Evolutionary conservation across 306 rosid species (phyloP).

Genomic region (Trifolium repens): DNA sequence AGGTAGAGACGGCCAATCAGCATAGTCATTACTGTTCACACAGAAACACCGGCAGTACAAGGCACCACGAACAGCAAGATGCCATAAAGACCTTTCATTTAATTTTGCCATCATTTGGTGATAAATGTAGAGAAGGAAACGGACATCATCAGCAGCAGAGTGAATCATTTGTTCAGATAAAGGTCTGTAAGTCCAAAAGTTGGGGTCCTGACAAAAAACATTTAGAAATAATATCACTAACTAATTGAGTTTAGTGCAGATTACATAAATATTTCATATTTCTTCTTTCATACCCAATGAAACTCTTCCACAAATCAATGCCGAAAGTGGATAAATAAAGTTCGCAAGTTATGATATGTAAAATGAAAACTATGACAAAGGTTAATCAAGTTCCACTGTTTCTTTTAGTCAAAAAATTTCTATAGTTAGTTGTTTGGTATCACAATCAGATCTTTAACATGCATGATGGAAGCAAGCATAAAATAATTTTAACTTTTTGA

Average conservation of each 20-base stretch:
- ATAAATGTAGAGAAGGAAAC: slow-evolving; percentile 90
- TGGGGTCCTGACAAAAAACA: slow-evolving; percentile 72
- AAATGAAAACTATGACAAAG: slow-evolving; percentile 16
- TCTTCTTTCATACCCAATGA: slow-evolving; percentile 8
- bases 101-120: slow-evolving; percentile 86
- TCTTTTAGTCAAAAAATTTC: slow-evolving; percentile 22
- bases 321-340: slow-evolving; percentile 13
- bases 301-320: slow-evolving; percentile 27
- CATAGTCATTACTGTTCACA: slow-evolving; percentile 57
- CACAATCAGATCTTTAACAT: slow-evolving; percentile 31
- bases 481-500: slow-evolving; percentile 15
- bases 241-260: slow-evolving; percentile 16
- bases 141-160: slow-evolving; percentile 96
- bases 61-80: slow-evolving; percentile 94
- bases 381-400: slow-evolving; percentile 13
- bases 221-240: slow-evolving; percentile 32
- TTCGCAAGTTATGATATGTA: slow-evolving; percentile 24
- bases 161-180: slow-evolving; percentile 93
- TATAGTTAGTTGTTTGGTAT: slow-evolving; percentile 1
- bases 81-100: slow-evolving; percentile 76
- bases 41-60: slow-evolving; percentile 94
- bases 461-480: slow-evolving; percentile 25
- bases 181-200: slow-evolving; percentile 92
- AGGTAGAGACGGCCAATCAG: slow-evolving; percentile 91
- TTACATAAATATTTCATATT: slow-evolving; percentile 21